A percentile compares a stretch with the other conserved stretches of the same genome.
Conservation (phyloP, 176 grass and related monocot species). For the Ampelocalamus luodianensis region DNA sequence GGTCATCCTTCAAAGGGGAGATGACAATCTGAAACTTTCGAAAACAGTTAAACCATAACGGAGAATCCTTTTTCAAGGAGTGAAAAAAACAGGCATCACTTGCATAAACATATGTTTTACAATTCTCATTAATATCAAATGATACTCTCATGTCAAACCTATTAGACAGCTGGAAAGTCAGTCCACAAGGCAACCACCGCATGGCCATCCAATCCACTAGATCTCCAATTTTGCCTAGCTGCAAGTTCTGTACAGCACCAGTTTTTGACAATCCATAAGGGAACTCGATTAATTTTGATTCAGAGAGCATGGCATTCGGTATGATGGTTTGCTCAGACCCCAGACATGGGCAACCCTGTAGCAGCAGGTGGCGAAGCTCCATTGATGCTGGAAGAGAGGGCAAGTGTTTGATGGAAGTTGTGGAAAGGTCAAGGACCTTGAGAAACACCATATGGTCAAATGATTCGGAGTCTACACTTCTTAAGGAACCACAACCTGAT, state of each 20-base stretch:
- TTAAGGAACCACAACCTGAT: slow-evolving; percentile 32
- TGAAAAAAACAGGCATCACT: background rate
- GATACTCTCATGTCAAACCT: slow-evolving; percentile 10
- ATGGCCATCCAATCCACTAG: slow-evolving; percentile 28
- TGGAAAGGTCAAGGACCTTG: slow-evolving; percentile 43
- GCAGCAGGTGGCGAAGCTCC: background rate
- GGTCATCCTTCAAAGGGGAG: background rate
- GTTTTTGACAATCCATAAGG: slow-evolving; percentile 29
- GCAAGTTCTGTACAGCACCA: background rate
- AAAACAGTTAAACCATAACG: slow-evolving; percentile 32
- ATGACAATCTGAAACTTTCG: slow-evolving; percentile 30
- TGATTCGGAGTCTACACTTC: background rate
- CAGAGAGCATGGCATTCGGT: background rate
- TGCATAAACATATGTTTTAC: slow-evolving; percentile 32
- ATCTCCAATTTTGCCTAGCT: background rate
- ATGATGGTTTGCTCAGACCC: background rate
- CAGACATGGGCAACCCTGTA: slow-evolving; percentile 6
- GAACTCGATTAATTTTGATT: background rate
- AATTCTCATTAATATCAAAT: background rate
- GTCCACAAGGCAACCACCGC: slow-evolving; percentile 32
- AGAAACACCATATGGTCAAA: slow-evolving; percentile 35
- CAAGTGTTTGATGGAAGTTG: background rate
- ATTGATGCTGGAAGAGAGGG: background rate
- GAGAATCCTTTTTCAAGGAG: slow-evolving; percentile 27
- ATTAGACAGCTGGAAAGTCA: slow-evolving; percentile 1